Percentiles rank a stretch among this genome's conserved stretches.
Evolutionary conservation across 1,139 yeast species (phyloP).

Genomic region (Arxiozyma telluris): DNA sequence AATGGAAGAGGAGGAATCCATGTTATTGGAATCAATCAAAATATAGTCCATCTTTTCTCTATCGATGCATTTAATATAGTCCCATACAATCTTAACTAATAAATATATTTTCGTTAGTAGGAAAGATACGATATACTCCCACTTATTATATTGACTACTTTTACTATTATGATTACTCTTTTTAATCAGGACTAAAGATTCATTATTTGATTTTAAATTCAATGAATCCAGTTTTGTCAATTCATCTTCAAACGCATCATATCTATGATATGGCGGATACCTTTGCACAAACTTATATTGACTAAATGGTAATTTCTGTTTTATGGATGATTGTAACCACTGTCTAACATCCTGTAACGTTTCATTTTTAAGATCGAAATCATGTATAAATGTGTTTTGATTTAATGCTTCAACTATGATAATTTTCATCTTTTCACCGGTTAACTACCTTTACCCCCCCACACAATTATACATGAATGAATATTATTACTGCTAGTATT

Average conservation of each 20-base stretch:
- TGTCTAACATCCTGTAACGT: neutral
- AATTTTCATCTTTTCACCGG: neutral
- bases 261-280: neutral
- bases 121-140: no score
- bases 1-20: neutral
- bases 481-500: no score
- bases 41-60: constrained; percentile 1
- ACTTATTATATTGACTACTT: neutral
- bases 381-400: neutral
- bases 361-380: neutral
- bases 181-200: neutral
- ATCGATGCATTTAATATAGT: neutral
- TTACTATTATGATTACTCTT: neutral
- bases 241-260: neutral
- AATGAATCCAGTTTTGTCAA: neutral
- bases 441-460: no score
- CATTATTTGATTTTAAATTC: neutral
- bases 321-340: neutral
- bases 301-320: constrained; percentile 3
- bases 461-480: no score
- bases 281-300: neutral
- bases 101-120: neutral
- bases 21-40: neutral
- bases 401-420: neutral
- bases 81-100: neutral